These are phyloP conservation scores for Arxiozyma bovina DNA, from an alignment of 1,139 yeast genomes.

Conservation along the genomic window DNA sequence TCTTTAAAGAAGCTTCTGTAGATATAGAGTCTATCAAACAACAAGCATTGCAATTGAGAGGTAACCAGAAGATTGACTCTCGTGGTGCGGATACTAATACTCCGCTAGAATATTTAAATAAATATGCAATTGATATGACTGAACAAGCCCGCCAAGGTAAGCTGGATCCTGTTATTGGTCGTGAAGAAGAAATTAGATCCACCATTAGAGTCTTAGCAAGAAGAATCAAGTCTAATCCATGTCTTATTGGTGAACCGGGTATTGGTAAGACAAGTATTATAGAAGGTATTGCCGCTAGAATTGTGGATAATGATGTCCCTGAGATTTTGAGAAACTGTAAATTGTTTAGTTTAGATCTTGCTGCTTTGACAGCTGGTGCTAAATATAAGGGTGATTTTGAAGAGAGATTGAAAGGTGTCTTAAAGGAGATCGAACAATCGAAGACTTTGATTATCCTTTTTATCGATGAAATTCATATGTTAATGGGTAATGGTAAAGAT, in stretches of 20 bases:
- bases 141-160: constrained; percentile 90
- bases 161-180: constrained; percentile 95
- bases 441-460: constrained; percentile 78
- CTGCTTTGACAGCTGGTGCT: constrained; percentile 97
- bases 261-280: constrained; percentile 97
- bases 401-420: constrained; percentile 92
- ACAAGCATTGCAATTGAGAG: constrained; percentile 80
- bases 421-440: constrained; percentile 85
- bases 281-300: constrained; percentile 97
- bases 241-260: constrained; percentile 97
- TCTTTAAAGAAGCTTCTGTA: constrained; percentile 68
- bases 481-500: constrained; percentile 92
- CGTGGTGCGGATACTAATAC: constrained; percentile 88
- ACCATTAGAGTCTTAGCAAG: constrained; percentile 90
- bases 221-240: constrained; percentile 93
- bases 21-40: constrained; percentile 65
- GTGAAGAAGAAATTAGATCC: constrained; percentile 95
- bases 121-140: constrained; percentile 89
- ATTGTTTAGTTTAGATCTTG: constrained; percentile 81
- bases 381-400: constrained; percentile 98
- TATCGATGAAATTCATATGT: constrained; percentile 96
- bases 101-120: constrained; percentile 71
- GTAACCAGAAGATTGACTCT: constrained; percentile 85
- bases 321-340: constrained; percentile 70
- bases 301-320: constrained; percentile 92